Base-by-base conservation (phyloP, 352 stramenopile species). In the Phytophthora constricta region DNA sequence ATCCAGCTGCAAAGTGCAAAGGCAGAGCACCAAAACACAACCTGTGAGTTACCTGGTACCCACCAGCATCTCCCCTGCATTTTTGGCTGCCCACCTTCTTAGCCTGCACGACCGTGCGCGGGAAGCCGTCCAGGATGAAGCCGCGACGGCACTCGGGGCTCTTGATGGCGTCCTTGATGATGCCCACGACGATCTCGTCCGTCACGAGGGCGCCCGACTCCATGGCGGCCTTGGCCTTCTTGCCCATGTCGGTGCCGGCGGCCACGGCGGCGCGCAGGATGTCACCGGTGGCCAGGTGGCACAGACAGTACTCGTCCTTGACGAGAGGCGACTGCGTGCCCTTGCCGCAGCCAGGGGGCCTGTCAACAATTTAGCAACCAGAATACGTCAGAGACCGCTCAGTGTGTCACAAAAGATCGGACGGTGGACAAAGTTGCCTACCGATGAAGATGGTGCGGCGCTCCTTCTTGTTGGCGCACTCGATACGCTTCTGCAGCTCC, bases 41-140 rank as follows among this genome's bases (percentile, higher is more conserved):
- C n/a, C n/a, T n/a, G n/a, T n/a, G n/a, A n/a, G n/a, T n/a, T n/a
- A n/a, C n/a, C n/a, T n/a, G n/a, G n/a, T n/a, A n/a, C n/a, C n/a
- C n/a, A n/a, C n/a, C n/a, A n/a, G n/a, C n/a, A n/a, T n/a, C n/a
- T n/a, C n/a, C n/a, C n/a, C n/a, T n/a, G n/a, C n/a, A 14, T 33
- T 16, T 41, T 31, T 41, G 23, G 17, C 22, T n/a, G 14, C 62
- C 3, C 48, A 96, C 84, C 76, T 97, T 98, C 80, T 99, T 66
- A 16, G 98, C 98, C 84, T 99, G 98, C 55, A 95, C 89, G 28
- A 98, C 90, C 27, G 98, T 99, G 67, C 98, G 95, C 49, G 98
- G 98, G 82, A 99, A 99, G 41, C 98, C 98, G 77, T 99, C 98
- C 10, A 99, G 84, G 75, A 99, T 99, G 77, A 99, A 99, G 33